These are phyloP conservation scores for Myriosclerotinia duriaeana DNA, from an alignment of 2,329 filamentous ascomycete genomes.

Conservation along the genomic window DNA sequence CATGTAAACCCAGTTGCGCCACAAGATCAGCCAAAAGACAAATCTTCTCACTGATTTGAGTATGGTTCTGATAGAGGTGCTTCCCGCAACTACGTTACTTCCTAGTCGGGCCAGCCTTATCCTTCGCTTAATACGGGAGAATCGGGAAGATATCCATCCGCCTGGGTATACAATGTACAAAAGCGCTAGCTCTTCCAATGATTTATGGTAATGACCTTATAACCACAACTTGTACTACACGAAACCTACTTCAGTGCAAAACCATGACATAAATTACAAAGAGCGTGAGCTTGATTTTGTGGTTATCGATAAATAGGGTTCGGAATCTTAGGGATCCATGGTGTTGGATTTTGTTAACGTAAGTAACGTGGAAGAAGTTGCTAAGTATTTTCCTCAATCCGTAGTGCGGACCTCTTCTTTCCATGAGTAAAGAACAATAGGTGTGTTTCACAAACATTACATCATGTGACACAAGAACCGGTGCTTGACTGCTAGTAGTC, in stretches of 20 bases:
- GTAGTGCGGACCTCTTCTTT: neutral
- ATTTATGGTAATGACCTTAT: neutral
- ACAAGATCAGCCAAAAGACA: neutral
- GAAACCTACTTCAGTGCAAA: neutral
- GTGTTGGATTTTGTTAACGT: neutral
- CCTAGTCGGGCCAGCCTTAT: slow-evolving; percentile 7
- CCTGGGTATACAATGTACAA: neutral
- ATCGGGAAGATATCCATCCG: slow-evolving; percentile 12
- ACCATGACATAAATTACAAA: neutral
- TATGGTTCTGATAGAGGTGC: neutral
- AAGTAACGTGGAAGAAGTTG: neutral
- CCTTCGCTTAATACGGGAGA: neutral
- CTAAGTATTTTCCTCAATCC: neutral
- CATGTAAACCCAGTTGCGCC: neutral
- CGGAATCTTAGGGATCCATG: neutral
- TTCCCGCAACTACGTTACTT: neutral
- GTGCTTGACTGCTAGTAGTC: neutral
- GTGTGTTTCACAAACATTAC: neutral
- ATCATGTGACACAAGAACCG: slow-evolving; percentile 4
- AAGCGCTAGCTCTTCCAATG: neutral
- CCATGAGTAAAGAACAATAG: neutral
- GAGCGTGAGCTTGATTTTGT: neutral
- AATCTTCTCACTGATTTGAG: neutral
- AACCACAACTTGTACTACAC: neutral
- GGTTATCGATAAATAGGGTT: neutral